These are phyloP conservation scores for Debaryomyces sp. DNA, from an alignment of 1,139 yeast genomes.

Conservation along the genomic window DNA sequence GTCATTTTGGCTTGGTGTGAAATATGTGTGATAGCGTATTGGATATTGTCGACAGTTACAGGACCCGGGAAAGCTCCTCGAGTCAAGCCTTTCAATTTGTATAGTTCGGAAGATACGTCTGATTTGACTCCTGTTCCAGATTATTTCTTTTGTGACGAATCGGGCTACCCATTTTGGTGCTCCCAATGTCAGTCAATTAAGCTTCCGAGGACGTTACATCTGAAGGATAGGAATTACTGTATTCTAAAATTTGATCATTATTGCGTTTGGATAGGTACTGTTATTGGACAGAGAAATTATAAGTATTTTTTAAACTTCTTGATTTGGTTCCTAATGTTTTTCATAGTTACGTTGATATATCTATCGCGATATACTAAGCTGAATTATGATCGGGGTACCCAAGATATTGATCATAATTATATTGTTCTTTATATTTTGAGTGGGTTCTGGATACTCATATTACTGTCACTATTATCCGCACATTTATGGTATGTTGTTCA, in stretches of 20 bases:
- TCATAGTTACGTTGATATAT: slow-evolving; percentile 30
- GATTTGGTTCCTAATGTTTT: slow-evolving; percentile 33
- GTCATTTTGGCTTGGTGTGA: slow-evolving; percentile 30
- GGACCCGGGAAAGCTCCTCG: slow-evolving; percentile 41
- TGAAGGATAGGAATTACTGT: slow-evolving; percentile 46
- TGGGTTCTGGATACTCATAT: slow-evolving; percentile 46
- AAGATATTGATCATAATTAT: slow-evolving; percentile 46
- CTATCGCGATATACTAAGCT: slow-evolving; percentile 29
- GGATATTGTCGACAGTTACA: slow-evolving; percentile 27
- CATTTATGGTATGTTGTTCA: slow-evolving; percentile 39
- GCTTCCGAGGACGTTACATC: slow-evolving; percentile 58
- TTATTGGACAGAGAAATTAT: slow-evolving; percentile 60
- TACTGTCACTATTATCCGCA: slow-evolving; percentile 35
- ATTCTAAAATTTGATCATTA: slow-evolving; percentile 67
- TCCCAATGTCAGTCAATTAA: slow-evolving; percentile 55
- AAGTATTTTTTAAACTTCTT: slow-evolving; percentile 53
- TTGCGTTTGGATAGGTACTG: slow-evolving; percentile 64
- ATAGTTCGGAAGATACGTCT: slow-evolving; percentile 16
- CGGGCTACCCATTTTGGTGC: slow-evolving; percentile 68
- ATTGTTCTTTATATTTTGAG: slow-evolving; percentile 43
- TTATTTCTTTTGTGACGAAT: slow-evolving; percentile 56
- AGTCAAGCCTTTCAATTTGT: slow-evolving; percentile 31
- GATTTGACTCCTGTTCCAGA: slow-evolving; percentile 39
- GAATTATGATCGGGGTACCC: slow-evolving; percentile 22
- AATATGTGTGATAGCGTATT: slow-evolving; percentile 28